Percentiles rank a stretch among this genome's conserved stretches.
These are phyloP conservation scores for Pholiota microspora DNA, from an alignment of 768 basidiomycete genomes.

Conservation along the genomic window DNA sequence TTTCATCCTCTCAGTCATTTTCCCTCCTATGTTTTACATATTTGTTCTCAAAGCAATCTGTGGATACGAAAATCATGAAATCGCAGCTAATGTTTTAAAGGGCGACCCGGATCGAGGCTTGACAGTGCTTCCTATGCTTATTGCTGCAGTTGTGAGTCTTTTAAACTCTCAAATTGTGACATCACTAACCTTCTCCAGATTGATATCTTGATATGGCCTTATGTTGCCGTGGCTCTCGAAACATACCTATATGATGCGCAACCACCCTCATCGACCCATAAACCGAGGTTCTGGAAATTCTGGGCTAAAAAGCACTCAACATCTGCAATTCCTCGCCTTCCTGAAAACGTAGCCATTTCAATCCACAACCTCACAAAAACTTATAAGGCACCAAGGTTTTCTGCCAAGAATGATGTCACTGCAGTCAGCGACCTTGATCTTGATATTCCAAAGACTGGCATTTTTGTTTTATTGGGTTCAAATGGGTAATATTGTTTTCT, in stretches of 20 bases:
- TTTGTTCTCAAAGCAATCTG: constrained; percentile 67
- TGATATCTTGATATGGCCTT: constrained; percentile 74
- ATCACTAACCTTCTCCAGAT: constrained; percentile 46
- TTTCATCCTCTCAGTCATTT: constrained; percentile 65
- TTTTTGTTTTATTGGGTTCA: constrained; percentile 76
- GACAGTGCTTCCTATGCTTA: constrained; percentile 53
- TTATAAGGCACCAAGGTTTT: constrained; percentile 49
- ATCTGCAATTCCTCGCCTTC: constrained; percentile 20
- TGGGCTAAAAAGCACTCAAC: constrained; percentile 22
- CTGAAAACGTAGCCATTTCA: constrained; percentile 54
- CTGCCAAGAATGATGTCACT: constrained; percentile 46
- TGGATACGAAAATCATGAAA: constrained; percentile 62
- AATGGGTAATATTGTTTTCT: constrained; percentile 48
- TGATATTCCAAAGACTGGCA: constrained; percentile 68
- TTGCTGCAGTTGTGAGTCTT: constrained; percentile 59
- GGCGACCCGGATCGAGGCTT: constrained; percentile 61
- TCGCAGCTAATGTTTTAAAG: constrained; percentile 51
- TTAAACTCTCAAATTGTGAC: too few relatives aligned
- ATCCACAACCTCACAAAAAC: constrained; percentile 59
- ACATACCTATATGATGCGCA: constrained; percentile 57
- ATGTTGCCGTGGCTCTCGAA: constrained; percentile 59
- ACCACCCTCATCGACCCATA: constrained; percentile 4
- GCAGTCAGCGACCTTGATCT: constrained; percentile 68
- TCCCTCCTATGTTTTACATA: constrained; percentile 76
- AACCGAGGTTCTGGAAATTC: constrained; percentile 29